Percentiles rank a stretch among this genome's conserved stretches.
These are phyloP conservation scores for Calocera cornea DNA, from an alignment of 768 basidiomycete genomes.

Conservation along the genomic window DNA sequence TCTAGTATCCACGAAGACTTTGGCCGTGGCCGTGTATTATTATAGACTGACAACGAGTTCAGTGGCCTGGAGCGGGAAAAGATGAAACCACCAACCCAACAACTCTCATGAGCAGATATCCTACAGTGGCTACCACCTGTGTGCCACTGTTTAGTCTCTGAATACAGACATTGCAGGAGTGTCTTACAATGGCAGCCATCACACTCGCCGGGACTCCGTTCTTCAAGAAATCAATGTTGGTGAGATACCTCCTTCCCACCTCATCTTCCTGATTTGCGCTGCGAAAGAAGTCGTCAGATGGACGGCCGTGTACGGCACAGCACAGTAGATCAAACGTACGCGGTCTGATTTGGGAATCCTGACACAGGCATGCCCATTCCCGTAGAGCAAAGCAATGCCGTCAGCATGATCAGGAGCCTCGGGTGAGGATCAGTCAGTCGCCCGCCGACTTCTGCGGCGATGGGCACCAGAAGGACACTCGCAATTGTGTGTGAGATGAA, in stretches of 20 bases:
- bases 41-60: not conserved
- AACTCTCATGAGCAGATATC: conserved; percentile 59
- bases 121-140: conserved; percentile 75
- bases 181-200: conserved; percentile 61
- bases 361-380: conserved; percentile 99
- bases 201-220: conserved; percentile 91
- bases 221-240: conserved; percentile 79
- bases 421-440: conserved; percentile 55
- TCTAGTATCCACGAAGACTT: no score
- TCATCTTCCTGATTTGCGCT: conserved; percentile 91
- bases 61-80: not conserved
- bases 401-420: conserved; percentile 84
- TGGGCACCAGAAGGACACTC: conserved; percentile 89
- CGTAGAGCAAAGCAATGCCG: conserved; percentile 79
- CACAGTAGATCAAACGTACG: conserved; percentile 40
- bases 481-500: conserved; percentile 98
- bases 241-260: conserved; percentile 74
- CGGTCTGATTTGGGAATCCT: conserved; percentile 97
- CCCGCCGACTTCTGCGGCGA: conserved; percentile 80
- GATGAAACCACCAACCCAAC: conserved; percentile 42
- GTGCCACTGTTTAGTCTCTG: conserved; percentile 6
- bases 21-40: no score
- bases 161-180: not conserved
- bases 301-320: not conserved
- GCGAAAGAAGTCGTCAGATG: not conserved